Base-by-base conservation (phyloP, 176 grass and related monocot species). In the Dactylis glomerata region DNA sequence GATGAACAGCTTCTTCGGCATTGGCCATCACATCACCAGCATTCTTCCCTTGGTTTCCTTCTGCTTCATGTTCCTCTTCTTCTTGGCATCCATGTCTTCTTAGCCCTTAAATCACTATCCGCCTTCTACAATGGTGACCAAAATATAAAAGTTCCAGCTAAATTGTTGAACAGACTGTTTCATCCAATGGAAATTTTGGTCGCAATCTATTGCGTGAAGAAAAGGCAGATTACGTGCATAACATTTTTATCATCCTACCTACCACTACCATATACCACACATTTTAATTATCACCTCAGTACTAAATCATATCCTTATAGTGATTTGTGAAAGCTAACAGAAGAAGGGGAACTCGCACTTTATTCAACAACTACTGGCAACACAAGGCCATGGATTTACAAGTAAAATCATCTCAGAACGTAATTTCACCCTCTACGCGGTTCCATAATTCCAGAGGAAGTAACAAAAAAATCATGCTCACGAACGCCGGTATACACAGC, bases 51-150 rank as follows among this genome's bases (percentile, higher is more conserved):
- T 94, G 96, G 68, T 87, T 95, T 73, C 88, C 75, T 94, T 96
- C 89, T 98, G 93, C 87, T 96, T 99, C 81, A 75, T 94, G 85
- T 91, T 96, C 85, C 88, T 92, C 91, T 99, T 99, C 83, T 96
- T 99, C 83, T 94, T 96, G 45, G 77, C 16, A 90, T 95, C 91
- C 96, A 99, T 96, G 36, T 63, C 55, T 92, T 38, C 28, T 70
- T 20, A 59, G 6, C 22, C 34, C 65, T 82, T 34, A 71, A 72
- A 73, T 28, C 14, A 56, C 56, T 65, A 44, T 57, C 10, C n/a
- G n/a, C 61, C 31, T 54, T 75, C 68, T 47, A 54, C 51, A 24
- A 64, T 65, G 77, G n/a, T 0, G 61, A 3, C 6, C 73, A 2
- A 66, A 36, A 37, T 67, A 34, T 49, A 67, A n/a, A 40, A 71